Base-by-base conservation (phyloP, 805 yeast species). In the Candida oleophila region DNA sequence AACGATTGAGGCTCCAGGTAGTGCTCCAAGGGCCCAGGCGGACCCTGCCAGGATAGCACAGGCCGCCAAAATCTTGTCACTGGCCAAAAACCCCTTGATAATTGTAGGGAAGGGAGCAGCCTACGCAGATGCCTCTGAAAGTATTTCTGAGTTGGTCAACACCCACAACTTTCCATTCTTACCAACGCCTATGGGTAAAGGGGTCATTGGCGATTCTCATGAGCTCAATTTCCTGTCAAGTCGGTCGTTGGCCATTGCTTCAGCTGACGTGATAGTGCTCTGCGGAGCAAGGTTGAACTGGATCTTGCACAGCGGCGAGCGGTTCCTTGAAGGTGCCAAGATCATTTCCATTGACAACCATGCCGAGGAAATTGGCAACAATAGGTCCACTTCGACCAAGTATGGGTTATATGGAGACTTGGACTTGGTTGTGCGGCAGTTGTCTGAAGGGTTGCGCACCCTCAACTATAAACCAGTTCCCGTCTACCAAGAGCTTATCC, bases 101-200 rank as follows among this genome's bases (percentile, higher is more conserved):
- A 71, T 85, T 4, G 56, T 85, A 9, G 91, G 91, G 3, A 85
- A 85, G 61, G 89, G 89, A 2, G 77, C 85, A 2, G 77, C 85
- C 0, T 71, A 76, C 47, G 41, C 53, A 5, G 61, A 62, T 33
- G 75, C 80, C 0, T 74, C 77, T 4, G 39, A 28, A 1, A 56
- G 60, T 2, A 49, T 84, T 7, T 60, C 76, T 1, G 35, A 52
- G 0, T 69, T 85, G 42, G 71, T 84, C 16, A 43, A 58, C 4
- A 33, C 44, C 1, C 76, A 80, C 43, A 55, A 66, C 8, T 42
- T 84, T 1, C 80, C 85, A 1, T 85, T 85, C 53, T 56, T 85
- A 42, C 88, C 90, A 8, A 84, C 90, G 0, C 89, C 91, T 2
- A 85, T 85, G 91, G 91, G 87, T 0, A 85, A 85, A 60, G 91